phyloP scores from a whole-genome alignment of 495 filamentous ascomycete genomes.

The Cercophora newfieldiana region DNA sequence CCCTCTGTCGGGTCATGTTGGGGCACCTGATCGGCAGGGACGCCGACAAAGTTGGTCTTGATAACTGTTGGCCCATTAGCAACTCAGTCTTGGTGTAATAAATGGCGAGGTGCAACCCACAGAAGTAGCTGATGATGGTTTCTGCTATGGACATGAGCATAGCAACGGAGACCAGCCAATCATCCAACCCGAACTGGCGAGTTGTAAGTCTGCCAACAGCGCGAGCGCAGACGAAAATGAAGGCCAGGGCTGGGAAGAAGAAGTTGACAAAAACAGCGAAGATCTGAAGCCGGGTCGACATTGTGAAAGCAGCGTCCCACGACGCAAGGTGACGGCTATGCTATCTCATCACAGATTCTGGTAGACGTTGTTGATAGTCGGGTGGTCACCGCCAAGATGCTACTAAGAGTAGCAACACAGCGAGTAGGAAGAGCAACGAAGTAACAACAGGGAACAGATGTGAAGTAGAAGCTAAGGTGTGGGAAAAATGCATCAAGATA shows the following conservation, averaged over 20 bases:
- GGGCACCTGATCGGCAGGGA: conserved; percentile 48
- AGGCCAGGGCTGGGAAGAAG: conserved; percentile 48
- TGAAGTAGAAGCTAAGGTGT: conserved; percentile 15
- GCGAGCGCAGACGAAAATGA: conserved; percentile 44
- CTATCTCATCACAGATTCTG: conserved; percentile 32
- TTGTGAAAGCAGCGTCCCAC: conserved; percentile 32
- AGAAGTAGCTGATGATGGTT: conserved; percentile 47
- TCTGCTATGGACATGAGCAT: conserved; percentile 48
- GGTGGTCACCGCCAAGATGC: conserved; percentile 23
- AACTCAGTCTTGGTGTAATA: not conserved
- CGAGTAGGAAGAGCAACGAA: conserved; percentile 4
- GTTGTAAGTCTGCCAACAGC: conserved; percentile 43
- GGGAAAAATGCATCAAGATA: conserved; percentile 32
- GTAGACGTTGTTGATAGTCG: conserved; percentile 20
- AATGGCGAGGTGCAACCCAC: conserved; percentile 26
- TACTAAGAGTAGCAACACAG: not conserved
- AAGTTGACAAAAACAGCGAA: conserved; percentile 49
- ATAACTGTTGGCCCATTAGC: conserved; percentile 40
- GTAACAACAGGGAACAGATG: conserved; percentile 14
- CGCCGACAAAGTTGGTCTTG: conserved; percentile 54
- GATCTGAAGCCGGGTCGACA: conserved; percentile 38
- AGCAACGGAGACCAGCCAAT: conserved; percentile 45
- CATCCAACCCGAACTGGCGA: conserved; percentile 43
- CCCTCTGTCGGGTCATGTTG: conserved; percentile 41
- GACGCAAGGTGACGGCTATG: conserved; percentile 20